Evolutionary conservation across 1,284 basidiomycete genomes (phyloP), one percentile per base, ranked within the genome.

Genomic region (Leccinum olivaceoglutinosum): DNA sequence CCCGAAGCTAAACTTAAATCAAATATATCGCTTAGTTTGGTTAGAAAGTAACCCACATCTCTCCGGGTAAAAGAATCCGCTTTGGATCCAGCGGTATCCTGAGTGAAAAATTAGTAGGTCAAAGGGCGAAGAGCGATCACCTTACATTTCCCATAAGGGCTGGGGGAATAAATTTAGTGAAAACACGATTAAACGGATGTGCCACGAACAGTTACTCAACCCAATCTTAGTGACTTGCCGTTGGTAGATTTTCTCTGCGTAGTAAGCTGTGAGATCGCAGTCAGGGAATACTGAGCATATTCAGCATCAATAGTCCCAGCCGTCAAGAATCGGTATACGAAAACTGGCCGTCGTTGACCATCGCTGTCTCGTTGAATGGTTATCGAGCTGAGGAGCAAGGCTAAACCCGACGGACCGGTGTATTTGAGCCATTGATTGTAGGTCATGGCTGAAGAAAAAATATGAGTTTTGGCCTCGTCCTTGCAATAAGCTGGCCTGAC

Each of bases 351-450:
- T 73, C 92, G 96, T 77, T 99, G 97, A 0, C 97, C 97, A 76
- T 99, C 96, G 25, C 93, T 95, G 68, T 54, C 62, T 57, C 60
- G 59, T 38, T 12, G 32, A 51, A 54, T 66, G 53, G 61, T 38
- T 16, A 62, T 60, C 38, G 53, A 58, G 64, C 46, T 10, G 46
- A 58, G 55, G 32, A 44, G 5, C 8, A 18, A 53, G 5, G 18
- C 38, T 49, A 18, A 59, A 55, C 7, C 29, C 34, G 29, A 71
- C 81, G 65, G 65, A 94, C 93, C 93, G 85, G 75, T 96, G 93
- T 70, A 96, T 98, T 58, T 97, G 87, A 60, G 95, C 96, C 96
- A 99, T 99, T 1, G 96, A 92, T 75, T 99, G 96, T 16, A 95
- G 77, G 76, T 99, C 96, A 69, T 92, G 91, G 68, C 90, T 92